Evolutionary conservation across 148 eudicot genomes (phyloP).

Genomic region (Mesembryanthemum crystallinum): DNA sequence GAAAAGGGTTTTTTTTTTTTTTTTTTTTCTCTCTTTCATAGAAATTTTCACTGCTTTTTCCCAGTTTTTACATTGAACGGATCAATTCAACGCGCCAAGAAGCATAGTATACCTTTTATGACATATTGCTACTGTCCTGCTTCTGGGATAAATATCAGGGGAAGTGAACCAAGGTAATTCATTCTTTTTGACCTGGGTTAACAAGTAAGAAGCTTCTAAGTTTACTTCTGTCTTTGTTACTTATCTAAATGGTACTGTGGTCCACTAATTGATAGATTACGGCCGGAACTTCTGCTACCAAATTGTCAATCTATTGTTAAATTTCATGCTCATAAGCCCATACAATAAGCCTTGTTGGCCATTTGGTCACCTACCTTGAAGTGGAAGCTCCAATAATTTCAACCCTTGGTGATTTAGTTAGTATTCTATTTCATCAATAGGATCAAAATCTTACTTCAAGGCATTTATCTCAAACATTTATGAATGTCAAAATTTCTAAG

Average conservation of each 20-base stretch:
- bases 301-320: constrained; percentile 18
- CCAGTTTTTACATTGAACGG: constrained; percentile 20
- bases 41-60: constrained; percentile 6
- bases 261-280: constrained; percentile 7
- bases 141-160: constrained; percentile 18
- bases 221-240: constrained; percentile 22
- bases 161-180: constrained; percentile 20
- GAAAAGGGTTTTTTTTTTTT: not conserved
- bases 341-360: constrained; percentile 25
- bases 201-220: constrained; percentile 20
- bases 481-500: not conserved
- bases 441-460: not conserved
- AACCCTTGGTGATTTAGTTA: not conserved
- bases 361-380: constrained; percentile 41
- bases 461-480: not conserved
- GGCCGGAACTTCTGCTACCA: constrained; percentile 12
- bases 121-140: not conserved
- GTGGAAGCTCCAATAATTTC: constrained; percentile 17
- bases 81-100: constrained; percentile 10
- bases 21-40: too few relatives aligned
- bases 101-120: not conserved
- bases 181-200: constrained; percentile 21
- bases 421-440: constrained; percentile 6
- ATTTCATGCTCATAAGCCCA: constrained; percentile 15
- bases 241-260: not conserved